Conservation (phyloP, 2,329 filamentous ascomycete genomes). For the Claviceps capensis region DNA sequence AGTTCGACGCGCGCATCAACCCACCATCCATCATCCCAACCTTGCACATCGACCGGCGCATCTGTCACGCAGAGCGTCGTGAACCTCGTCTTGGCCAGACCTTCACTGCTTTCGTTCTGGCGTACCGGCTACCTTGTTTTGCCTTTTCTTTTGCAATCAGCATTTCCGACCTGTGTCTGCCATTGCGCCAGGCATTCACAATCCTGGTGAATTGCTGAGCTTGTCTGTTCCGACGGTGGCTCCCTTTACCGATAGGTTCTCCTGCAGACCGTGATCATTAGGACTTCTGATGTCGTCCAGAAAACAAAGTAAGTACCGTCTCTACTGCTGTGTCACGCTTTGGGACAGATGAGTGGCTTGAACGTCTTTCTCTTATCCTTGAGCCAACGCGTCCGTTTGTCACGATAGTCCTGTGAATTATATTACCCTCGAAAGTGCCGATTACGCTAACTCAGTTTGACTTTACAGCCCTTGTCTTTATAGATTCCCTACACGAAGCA, state of each 20-base stretch:
- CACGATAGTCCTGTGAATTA: neutral
- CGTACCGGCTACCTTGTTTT: neutral
- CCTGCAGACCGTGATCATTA: slow-evolving; percentile 1
- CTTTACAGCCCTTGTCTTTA: neutral
- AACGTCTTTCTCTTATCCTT: neutral
- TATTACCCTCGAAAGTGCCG: neutral
- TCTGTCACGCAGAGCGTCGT: slow-evolving; percentile 2
- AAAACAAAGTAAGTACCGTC: neutral
- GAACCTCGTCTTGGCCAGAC: neutral
- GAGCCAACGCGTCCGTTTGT: neutral
- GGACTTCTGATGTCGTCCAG: neutral
- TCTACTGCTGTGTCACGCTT: neutral
- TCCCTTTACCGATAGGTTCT: slow-evolving; percentile 1
- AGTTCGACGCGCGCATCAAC: slow-evolving; percentile 6
- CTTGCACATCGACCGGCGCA: slow-evolving; percentile 2
- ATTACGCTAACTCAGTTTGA: neutral
- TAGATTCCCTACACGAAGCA: neutral
- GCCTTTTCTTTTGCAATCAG: neutral
- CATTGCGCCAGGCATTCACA: neutral
- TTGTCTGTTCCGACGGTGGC: neutral
- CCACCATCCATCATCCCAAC: slow-evolving; percentile 3
- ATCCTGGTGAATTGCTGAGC: neutral
- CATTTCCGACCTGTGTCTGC: neutral
- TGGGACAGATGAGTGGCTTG: neutral
- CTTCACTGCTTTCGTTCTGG: neutral